Evolutionary conservation across 225 moss, liverwort and hornwort genomes (phyloP).

Genomic region (Asterella californica): DNA sequence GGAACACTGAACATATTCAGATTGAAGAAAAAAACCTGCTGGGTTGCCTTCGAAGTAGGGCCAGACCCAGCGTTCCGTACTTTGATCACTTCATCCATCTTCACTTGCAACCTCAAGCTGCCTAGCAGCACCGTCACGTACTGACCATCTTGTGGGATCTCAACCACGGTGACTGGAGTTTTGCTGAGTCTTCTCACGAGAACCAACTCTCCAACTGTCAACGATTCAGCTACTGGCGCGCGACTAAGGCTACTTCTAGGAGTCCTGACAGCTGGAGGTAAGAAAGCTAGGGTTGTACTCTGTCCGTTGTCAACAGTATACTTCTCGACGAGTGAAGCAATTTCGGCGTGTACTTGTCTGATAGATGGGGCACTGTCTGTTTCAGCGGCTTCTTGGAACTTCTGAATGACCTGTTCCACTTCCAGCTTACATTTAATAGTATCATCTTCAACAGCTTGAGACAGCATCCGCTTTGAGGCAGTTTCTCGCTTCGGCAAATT

Average conservation of each 20-base stretch:
- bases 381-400: constrained; percentile 55
- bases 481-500: constrained; percentile 57
- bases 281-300: constrained; percentile 18
- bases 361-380: constrained; percentile 45
- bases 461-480: constrained; percentile 45
- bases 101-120: constrained; percentile 86
- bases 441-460: constrained; percentile 46
- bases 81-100: constrained; percentile 63
- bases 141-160: constrained; percentile 59
- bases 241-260: constrained; percentile 8
- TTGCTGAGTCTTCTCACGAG: constrained; percentile 73
- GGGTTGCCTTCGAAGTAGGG: constrained; percentile 14
- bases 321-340: constrained; percentile 58
- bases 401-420: constrained; percentile 59
- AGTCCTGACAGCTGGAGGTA: constrained; percentile 13
- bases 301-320: constrained; percentile 35
- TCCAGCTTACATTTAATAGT: constrained; percentile 49
- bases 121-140: constrained; percentile 80
- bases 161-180: constrained; percentile 64
- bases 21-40: constrained; percentile 1
- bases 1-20: not conserved
- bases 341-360: constrained; percentile 72
- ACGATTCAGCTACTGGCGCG: constrained; percentile 26
- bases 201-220: constrained; percentile 69
- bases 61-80: constrained; percentile 33